phyloP scores from a whole-genome alignment of 306 rosid species.

The Arachis stenosperma region DNA sequence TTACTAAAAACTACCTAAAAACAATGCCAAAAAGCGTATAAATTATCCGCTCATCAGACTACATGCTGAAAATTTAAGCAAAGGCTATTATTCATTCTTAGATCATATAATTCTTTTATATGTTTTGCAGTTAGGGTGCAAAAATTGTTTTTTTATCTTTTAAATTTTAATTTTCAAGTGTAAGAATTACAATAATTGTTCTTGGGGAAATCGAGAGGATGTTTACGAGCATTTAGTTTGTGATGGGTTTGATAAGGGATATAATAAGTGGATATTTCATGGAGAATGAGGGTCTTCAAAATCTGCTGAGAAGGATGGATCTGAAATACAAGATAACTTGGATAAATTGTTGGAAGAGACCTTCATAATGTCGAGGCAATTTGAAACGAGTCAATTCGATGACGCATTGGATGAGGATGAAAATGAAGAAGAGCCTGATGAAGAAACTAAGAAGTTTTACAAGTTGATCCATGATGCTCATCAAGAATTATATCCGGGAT shows the following conservation, averaged over 20 bases:
- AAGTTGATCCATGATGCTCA: background rate
- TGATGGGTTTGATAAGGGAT: background rate
- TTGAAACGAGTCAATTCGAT: background rate
- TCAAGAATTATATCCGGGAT: conserved; percentile 17
- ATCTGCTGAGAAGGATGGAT: background rate
- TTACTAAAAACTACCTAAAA: too few relatives aligned
- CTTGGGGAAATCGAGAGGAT: background rate
- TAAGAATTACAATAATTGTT: background rate
- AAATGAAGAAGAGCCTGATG: background rate
- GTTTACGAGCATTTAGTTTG: conserved; percentile 4
- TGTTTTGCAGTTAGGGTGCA: too few relatives aligned
- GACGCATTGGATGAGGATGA: too few relatives aligned
- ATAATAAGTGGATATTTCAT: background rate
- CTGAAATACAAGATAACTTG: background rate
- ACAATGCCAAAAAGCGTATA: too few relatives aligned
- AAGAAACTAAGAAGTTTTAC: background rate
- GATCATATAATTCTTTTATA: too few relatives aligned
- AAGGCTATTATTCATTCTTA: too few relatives aligned
- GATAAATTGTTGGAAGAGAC: background rate
- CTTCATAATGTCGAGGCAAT: background rate
- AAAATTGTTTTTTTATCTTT: too few relatives aligned
- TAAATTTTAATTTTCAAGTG: background rate
- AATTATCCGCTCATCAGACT: too few relatives aligned
- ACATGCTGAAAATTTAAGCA: too few relatives aligned
- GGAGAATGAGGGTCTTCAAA: background rate